These are phyloP conservation scores for Mycena olivaceomarginata DNA, from an alignment of 768 basidiomycete genomes.

Conservation along the genomic window DNA sequence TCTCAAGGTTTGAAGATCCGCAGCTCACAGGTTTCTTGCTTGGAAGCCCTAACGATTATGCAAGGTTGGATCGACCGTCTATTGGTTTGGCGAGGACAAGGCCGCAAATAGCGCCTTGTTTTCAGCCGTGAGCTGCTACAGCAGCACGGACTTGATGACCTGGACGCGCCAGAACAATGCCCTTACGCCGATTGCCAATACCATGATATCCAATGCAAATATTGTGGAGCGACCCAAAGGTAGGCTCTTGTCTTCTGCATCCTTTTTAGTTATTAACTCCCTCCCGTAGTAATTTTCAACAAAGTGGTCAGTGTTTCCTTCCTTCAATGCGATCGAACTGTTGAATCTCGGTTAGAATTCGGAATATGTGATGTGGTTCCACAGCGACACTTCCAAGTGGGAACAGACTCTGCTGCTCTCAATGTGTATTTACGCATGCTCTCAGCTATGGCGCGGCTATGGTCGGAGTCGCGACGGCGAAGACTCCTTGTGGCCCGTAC, in stretches of 20 bases:
- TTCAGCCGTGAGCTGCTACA: conserved; percentile 62
- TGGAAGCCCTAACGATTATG: not conserved
- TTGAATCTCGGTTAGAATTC: conserved; percentile 61
- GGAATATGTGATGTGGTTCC: conserved; percentile 85
- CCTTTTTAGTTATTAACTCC: not conserved
- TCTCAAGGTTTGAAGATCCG: conserved; percentile 62
- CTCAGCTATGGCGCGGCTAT: conserved; percentile 77
- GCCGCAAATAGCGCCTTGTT: conserved; percentile 72
- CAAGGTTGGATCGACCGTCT: conserved; percentile 72
- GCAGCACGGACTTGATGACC: conserved; percentile 64
- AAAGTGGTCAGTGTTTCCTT: conserved; percentile 57
- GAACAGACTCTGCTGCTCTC: conserved; percentile 36
- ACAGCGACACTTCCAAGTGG: conserved; percentile 77
- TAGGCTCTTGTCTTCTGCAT: conserved; percentile 40
- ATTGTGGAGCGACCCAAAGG: conserved; percentile 81
- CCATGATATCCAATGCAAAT: conserved; percentile 74
- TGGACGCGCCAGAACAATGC: conserved; percentile 79
- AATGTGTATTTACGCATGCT: not conserved
- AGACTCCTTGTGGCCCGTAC: conserved; percentile 77
- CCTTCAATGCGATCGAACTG: not conserved
- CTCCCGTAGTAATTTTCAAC: conserved; percentile 71
- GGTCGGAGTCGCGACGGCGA: conserved; percentile 78
- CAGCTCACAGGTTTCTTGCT: not conserved
- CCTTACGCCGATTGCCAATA: conserved; percentile 70
- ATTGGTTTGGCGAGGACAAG: conserved; percentile 82